Evolutionary conservation across 805 yeast genomes (phyloP), one percentile per base, ranked within the genome.

Genomic region (Saccharomycopsis babjevae): DNA sequence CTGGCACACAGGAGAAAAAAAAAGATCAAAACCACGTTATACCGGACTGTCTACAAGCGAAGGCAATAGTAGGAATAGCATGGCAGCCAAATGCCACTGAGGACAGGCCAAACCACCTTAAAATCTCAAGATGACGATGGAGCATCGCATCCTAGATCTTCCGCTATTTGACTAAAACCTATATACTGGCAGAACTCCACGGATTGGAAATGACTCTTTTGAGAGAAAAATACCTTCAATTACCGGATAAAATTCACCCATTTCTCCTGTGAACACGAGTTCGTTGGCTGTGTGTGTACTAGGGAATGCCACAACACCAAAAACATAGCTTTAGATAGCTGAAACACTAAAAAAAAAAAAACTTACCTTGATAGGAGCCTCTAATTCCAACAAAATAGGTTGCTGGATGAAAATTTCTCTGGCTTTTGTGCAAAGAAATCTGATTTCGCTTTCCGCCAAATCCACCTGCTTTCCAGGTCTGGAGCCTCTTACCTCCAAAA

Each of bases 391-490:
- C 67, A 93, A 78, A 68, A 94, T 94, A 59, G 99, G 99, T 77
- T 93, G 99, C 75, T 90, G 96, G 73, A 93, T 94, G 76, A 93
- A 93, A 70, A 93, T 94, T 73, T 96, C 97, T 76, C 99, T 86
- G 38, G 99, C 98, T 75, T 92, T 93, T 65, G 97, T 91, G 79
- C 99, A 93, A 65, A 93, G 84, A 76, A 83, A 93, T 71, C 96
- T 86, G 74, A 93, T 94, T 77, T 94, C 98, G 73, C 83, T 89
- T 76, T 93, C 99, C 69, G 87, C 89, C 64, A 93, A 80, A 67
- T 91, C 91, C 56, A 93, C 99, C 73, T 90, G 97, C 74, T 90
- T 92, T 46, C 99, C 99, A 20, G 99, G 99, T 74, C 97, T 86
- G 64, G 97, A 90, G 66, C 98, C 99, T 76, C 99, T 86, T 59